Conservation (phyloP, 495 filamentous ascomycete species). For the Neurospora intermedia region DNA sequence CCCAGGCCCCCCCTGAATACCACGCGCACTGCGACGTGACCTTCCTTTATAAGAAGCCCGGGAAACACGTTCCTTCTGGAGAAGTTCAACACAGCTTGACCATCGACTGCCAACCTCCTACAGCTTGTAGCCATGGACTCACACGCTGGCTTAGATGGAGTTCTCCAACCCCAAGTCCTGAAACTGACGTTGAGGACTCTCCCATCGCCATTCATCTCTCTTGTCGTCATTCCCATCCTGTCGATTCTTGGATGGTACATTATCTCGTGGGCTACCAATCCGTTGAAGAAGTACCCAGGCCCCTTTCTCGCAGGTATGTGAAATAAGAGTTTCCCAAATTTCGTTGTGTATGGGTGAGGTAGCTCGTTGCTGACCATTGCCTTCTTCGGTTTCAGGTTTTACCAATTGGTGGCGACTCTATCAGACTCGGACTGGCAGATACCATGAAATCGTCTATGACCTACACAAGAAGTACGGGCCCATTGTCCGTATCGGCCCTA, state of each 20-base stretch:
- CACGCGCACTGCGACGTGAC: not conserved
- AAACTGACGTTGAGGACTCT: not conserved
- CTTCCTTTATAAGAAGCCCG: not conserved
- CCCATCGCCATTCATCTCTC: not conserved
- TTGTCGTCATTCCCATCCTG: not conserved
- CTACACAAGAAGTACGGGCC: slow-evolving; percentile 40
- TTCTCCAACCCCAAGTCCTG: not conserved
- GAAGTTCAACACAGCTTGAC: not conserved
- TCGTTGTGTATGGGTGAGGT: not conserved
- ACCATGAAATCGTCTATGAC: slow-evolving; percentile 13
- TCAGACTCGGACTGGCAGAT: slow-evolving; percentile 17
- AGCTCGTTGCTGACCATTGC: too few relatives aligned
- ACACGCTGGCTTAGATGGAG: not conserved
- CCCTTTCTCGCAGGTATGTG: slow-evolving; percentile 11
- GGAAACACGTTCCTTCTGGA: not conserved
- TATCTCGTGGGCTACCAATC: slow-evolving; percentile 3
- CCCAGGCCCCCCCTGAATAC: not conserved
- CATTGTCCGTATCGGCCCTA: slow-evolving; percentile 45
- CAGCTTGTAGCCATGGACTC: not conserved
- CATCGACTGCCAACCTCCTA: not conserved
- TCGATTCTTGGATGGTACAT: not conserved
- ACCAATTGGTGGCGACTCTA: slow-evolving; percentile 31
- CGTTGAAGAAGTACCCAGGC: slow-evolving; percentile 6
- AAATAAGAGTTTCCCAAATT: not conserved
- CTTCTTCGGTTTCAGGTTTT: slow-evolving; percentile 10